A percentile compares a stretch with the other conserved stretches of the same genome.
phyloP scores from a whole-genome alignment of 75 land plant genomes.

The Selaginella tamariscina region DNA sequence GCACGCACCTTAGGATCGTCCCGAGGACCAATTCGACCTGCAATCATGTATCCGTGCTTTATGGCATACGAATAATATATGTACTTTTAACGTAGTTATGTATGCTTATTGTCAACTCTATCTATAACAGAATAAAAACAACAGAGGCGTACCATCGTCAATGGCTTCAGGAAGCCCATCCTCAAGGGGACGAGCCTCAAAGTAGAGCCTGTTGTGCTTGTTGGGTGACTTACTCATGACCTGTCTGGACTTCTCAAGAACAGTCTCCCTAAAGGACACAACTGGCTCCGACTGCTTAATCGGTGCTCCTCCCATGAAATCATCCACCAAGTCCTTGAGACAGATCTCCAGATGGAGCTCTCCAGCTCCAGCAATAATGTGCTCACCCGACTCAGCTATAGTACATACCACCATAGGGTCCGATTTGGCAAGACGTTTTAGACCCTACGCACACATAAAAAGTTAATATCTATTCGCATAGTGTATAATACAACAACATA shows the following conservation, averaged over 20 bases:
- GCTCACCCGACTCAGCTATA: slow-evolving; percentile 28
- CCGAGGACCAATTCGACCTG: slow-evolving; percentile 52
- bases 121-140: no score
- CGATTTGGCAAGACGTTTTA: slow-evolving; percentile 50
- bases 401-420: slow-evolving; percentile 59
- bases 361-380: slow-evolving; percentile 56
- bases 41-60: no score
- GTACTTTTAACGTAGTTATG: no score
- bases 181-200: slow-evolving; percentile 49
- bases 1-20: slow-evolving; percentile 45
- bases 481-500: no score
- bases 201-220: slow-evolving; percentile 57
- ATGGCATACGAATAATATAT: no score
- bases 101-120: no score
- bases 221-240: slow-evolving; percentile 70
- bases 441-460: no score
- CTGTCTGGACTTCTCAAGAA: slow-evolving; percentile 44
- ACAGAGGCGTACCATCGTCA: no score
- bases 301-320: slow-evolving; percentile 63
- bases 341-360: slow-evolving; percentile 71
- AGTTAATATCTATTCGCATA: no score
- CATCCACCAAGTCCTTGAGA: slow-evolving; percentile 54
- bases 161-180: slow-evolving; percentile 58
- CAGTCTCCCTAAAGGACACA: slow-evolving; percentile 56
- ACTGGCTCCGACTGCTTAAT: slow-evolving; percentile 48